A percentile compares a stretch with the other conserved stretches of the same genome.
Conservation (phyloP, 352 stramenopile genomes). For the Pythium grandisporangium region DNA sequence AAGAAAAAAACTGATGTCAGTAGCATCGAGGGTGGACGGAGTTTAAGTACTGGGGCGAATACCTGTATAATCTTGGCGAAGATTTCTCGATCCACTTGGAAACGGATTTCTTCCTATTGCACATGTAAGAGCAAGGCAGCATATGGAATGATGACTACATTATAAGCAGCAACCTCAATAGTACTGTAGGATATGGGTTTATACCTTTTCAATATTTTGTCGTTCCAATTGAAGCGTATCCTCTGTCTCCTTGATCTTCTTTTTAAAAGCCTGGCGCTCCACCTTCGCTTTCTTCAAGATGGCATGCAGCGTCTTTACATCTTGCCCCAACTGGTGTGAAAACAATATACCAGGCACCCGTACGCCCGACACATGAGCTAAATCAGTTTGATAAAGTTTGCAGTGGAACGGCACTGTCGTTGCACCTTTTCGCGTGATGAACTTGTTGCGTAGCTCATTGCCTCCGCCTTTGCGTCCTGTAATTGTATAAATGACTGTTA, state of each 20-base stretch:
- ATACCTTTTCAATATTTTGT: conserved; percentile 74
- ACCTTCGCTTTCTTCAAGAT: conserved; percentile 79
- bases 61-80: conserved; percentile 82
- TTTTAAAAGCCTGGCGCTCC: conserved; percentile 72
- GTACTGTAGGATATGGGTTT: not conserved
- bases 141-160: too few relatives aligned
- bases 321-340: conserved; percentile 67
- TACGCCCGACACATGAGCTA: too few relatives aligned
- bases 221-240: conserved; percentile 42
- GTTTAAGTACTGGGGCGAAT: too few relatives aligned
- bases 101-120: conserved; percentile 70
- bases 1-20: too few relatives aligned
- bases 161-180: not conserved
- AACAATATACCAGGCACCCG: too few relatives aligned
- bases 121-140: too few relatives aligned
- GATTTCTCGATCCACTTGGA: conserved; percentile 78
- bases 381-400: too few relatives aligned
- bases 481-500: not conserved
- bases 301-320: conserved; percentile 57
- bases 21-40: too few relatives aligned
- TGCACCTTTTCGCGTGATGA: conserved; percentile 67
- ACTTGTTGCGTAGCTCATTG: conserved; percentile 60
- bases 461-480: conserved; percentile 63
- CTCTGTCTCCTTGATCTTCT: conserved; percentile 63
- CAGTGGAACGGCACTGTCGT: too few relatives aligned